Evolutionary conservation across 2,329 filamentous ascomycete species (phyloP).

Genomic region (Xylariaceae sp.): DNA sequence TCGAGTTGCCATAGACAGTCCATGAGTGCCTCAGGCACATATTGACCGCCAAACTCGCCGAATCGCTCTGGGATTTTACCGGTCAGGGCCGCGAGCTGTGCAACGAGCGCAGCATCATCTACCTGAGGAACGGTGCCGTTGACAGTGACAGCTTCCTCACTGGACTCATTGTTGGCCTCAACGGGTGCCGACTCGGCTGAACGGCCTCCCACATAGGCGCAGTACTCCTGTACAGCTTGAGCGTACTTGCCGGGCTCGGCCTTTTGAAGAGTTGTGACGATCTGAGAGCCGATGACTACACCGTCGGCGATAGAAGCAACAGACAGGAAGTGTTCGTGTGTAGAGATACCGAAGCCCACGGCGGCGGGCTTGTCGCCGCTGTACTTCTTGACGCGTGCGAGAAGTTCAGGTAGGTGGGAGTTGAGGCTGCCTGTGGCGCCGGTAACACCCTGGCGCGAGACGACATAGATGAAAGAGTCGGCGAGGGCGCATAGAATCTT

Average conservation of each 20-base stretch:
- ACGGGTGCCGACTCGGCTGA: slow-evolving; percentile 43
- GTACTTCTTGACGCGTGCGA: slow-evolving; percentile 83
- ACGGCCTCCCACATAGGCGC: slow-evolving; percentile 59
- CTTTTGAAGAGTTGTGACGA: slow-evolving; percentile 73
- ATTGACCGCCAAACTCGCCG: slow-evolving; percentile 94
- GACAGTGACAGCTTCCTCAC: slow-evolving; percentile 57
- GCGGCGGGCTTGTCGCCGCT: slow-evolving; percentile 86
- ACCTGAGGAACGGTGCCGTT: slow-evolving; percentile 58
- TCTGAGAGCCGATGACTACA: slow-evolving; percentile 94
- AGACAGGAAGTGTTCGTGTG: slow-evolving; percentile 84
- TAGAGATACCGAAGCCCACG: slow-evolving; percentile 94
- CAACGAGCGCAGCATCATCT: slow-evolving; percentile 58
- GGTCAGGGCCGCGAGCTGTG: slow-evolving; percentile 79
- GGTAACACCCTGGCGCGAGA: slow-evolving; percentile 94
- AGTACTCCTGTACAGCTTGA: slow-evolving; percentile 80
- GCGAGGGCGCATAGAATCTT: slow-evolving; percentile 92
- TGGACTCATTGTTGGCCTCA: slow-evolving; percentile 59
- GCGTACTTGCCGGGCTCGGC: slow-evolving; percentile 61
- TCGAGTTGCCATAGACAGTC: slow-evolving; percentile 90
- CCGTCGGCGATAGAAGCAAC: slow-evolving; percentile 82
- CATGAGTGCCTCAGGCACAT: slow-evolving; percentile 96
- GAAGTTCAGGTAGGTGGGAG: slow-evolving; percentile 71
- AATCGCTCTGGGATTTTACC: slow-evolving; percentile 78
- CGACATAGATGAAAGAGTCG: slow-evolving; percentile 98
- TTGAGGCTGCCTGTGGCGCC: slow-evolving; percentile 82